Percentiles rank a stretch among this genome's conserved stretches.
Conservation (phyloP, 2,329 filamentous ascomycete genomes). For the Colletotrichum sp. region DNA sequence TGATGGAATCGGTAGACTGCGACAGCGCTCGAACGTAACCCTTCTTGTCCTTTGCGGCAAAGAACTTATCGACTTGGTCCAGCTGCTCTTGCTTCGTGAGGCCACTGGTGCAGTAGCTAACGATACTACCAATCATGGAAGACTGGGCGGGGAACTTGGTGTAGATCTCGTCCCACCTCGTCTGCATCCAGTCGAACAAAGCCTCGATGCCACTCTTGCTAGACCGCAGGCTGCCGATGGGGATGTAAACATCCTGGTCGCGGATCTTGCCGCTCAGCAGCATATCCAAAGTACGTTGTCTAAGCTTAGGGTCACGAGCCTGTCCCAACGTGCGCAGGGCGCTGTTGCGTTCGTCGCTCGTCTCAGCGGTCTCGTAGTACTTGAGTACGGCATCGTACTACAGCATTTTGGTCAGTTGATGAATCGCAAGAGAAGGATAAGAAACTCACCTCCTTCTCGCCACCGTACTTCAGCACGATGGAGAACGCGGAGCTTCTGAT, state of each 20-base stretch:
- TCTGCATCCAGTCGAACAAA: conserved; percentile 82
- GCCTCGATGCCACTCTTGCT: conserved; percentile 81
- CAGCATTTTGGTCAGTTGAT: conserved; percentile 5
- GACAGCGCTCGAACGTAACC: conserved; percentile 86
- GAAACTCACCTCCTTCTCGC: conserved; percentile 73
- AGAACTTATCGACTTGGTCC: conserved; percentile 80
- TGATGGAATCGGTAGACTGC: conserved; percentile 86
- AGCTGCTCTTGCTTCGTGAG: conserved; percentile 82
- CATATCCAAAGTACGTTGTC: conserved; percentile 79
- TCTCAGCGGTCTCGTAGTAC: conserved; percentile 48
- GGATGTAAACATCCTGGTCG: conserved; percentile 93
- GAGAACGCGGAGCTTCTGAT: conserved; percentile 86
- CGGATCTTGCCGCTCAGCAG: conserved; percentile 83
- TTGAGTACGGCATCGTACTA: conserved; percentile 79
- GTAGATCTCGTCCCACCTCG: conserved; percentile 86
- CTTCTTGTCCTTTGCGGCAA: conserved; percentile 79
- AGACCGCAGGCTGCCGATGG: conserved; percentile 77
- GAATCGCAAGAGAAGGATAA: background rate
- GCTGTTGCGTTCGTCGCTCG: conserved; percentile 83
- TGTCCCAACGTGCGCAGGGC: conserved; percentile 84
- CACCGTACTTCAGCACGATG: conserved; percentile 83
- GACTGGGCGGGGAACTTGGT: conserved; percentile 85
- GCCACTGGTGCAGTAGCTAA: conserved; percentile 80
- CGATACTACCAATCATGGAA: conserved; percentile 84
- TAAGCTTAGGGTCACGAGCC: conserved; percentile 77